Evolutionary conservation across 495 filamentous ascomycete genomes (phyloP).

Genomic region (Lophiostoma macrostomum): DNA sequence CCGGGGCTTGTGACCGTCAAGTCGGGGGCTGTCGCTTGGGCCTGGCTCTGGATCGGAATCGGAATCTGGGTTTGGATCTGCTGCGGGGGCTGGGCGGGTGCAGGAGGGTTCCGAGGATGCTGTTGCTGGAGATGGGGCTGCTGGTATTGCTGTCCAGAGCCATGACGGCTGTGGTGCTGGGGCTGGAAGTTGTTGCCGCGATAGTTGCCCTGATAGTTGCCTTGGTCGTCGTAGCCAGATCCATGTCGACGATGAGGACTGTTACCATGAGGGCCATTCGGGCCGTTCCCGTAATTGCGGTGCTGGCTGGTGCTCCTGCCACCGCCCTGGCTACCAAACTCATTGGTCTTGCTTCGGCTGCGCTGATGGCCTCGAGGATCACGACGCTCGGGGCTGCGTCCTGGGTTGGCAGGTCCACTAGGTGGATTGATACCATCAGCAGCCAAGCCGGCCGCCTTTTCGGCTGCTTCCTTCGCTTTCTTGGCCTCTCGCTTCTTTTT

Average conservation of each 20-base stretch:
- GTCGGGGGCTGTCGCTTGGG: slow-evolving; percentile 40
- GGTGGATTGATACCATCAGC: slow-evolving; percentile 27
- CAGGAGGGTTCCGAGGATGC: slow-evolving; percentile 9
- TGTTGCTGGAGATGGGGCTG: too few relatives aligned
- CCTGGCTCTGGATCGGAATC: slow-evolving; percentile 11
- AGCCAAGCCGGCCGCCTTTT: slow-evolving; percentile 46
- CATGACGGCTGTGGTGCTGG: slow-evolving; percentile 15
- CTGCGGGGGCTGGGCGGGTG: slow-evolving; percentile 21
- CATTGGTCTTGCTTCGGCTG: slow-evolving; percentile 56
- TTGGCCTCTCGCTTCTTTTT: slow-evolving; percentile 99
- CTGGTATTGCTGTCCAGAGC: slow-evolving; percentile 28
- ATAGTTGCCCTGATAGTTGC: slow-evolving; percentile 24
- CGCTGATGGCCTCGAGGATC: slow-evolving; percentile 52
- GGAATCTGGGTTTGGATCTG: slow-evolving; percentile 13
- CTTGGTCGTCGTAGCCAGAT: slow-evolving; percentile 23
- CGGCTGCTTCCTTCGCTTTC: slow-evolving; percentile 77
- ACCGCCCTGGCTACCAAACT: slow-evolving; percentile 21
- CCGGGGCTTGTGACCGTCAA: slow-evolving; percentile 49
- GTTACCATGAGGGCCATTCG: slow-evolving; percentile 27
- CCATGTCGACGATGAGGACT: slow-evolving; percentile 33
- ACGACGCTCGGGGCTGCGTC: slow-evolving; percentile 64
- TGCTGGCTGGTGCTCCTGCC: slow-evolving; percentile 41
- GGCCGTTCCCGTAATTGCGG: slow-evolving; percentile 39
- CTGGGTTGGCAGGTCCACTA: slow-evolving; percentile 29
- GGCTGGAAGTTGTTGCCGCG: slow-evolving; percentile 5